Conservation (phyloP, 2,329 filamentous ascomycete genomes). For the Aureobasidium mangrovei region DNA sequence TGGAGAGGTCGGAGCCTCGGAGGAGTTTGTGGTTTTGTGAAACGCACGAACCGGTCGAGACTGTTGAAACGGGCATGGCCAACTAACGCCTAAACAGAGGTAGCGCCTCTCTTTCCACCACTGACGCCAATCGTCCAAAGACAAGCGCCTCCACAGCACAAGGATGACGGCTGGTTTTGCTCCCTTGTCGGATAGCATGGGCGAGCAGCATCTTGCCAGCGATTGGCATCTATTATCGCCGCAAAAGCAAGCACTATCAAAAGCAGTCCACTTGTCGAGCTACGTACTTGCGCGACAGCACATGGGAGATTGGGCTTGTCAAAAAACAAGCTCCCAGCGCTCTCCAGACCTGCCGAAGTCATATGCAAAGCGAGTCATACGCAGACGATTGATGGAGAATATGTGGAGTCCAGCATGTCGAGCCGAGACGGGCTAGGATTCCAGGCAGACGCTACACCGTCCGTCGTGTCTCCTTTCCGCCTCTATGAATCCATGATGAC, state of each 20-base stretch:
- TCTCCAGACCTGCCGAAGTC: neutral
- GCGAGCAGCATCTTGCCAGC: neutral
- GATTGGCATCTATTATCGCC: slow-evolving; percentile 1
- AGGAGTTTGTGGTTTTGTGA: slow-evolving; percentile 13
- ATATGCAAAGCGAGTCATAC: slow-evolving; percentile 9
- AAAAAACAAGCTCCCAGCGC: slow-evolving; percentile 8
- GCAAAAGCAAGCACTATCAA: slow-evolving; percentile 1
- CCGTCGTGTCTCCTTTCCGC: slow-evolving; percentile 8
- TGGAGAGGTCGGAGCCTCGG: neutral
- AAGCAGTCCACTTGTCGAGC: neutral
- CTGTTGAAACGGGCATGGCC: slow-evolving; percentile 9
- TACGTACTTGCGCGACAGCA: slow-evolving; percentile 10
- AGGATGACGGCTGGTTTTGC: neutral
- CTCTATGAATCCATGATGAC: slow-evolving; percentile 10
- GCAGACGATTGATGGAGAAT: slow-evolving; percentile 4
- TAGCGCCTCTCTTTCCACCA: slow-evolving; percentile 9
- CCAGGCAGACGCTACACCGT: neutral
- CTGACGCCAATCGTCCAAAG: slow-evolving; percentile 9
- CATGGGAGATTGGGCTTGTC: slow-evolving; percentile 4
- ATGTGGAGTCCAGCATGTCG: slow-evolving; percentile 11
- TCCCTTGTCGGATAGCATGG: slow-evolving; percentile 7
- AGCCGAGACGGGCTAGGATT: slow-evolving; percentile 3
- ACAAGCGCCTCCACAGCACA: slow-evolving; percentile 10
- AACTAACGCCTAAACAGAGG: slow-evolving; percentile 1
- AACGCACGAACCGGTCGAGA: slow-evolving; percentile 12